phyloP scores from a whole-genome alignment of 495 filamentous ascomycete species.

The Neurospora sp. region DNA sequence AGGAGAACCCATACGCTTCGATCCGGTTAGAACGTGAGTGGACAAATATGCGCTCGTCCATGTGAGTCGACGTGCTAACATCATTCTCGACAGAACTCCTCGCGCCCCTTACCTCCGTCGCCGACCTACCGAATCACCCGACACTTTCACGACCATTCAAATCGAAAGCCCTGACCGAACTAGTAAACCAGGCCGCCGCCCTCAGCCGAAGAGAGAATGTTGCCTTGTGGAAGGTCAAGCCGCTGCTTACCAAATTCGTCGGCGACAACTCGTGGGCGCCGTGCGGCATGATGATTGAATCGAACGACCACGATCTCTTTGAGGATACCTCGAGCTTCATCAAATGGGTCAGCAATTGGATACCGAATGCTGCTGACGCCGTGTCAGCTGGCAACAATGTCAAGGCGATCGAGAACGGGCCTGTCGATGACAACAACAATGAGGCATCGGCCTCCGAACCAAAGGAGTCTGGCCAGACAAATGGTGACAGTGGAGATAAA shows the following conservation, averaged over 20 bases:
- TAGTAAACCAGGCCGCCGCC: conserved; percentile 55
- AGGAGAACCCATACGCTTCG: conserved; percentile 74
- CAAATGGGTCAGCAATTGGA: conserved; percentile 4
- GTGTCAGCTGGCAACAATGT: background rate
- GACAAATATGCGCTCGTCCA: background rate
- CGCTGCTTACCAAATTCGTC: conserved; percentile 63
- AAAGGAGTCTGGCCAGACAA: background rate
- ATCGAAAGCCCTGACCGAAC: conserved; percentile 68
- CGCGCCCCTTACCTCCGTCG: conserved; percentile 74
- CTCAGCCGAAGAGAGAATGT: conserved; percentile 71
- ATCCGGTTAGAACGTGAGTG: conserved; percentile 72
- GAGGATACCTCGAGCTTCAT: conserved; percentile 26
- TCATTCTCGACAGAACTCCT: conserved; percentile 54
- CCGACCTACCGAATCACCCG: conserved; percentile 76
- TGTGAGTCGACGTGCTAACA: background rate
- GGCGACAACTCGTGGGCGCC: conserved; percentile 77
- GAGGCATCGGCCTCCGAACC: background rate
- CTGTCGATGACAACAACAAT: background rate
- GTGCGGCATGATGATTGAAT: conserved; percentile 50
- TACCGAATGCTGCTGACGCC: background rate
- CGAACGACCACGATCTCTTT: conserved; percentile 44
- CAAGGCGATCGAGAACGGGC: background rate
- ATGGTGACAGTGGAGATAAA: background rate
- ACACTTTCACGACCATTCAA: conserved; percentile 73
- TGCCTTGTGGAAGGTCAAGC: conserved; percentile 66